Percentiles rank a stretch among this genome's conserved stretches.
Evolutionary conservation across 306 rosid genomes (phyloP).

Genomic region (Erythrophleum fordii): DNA sequence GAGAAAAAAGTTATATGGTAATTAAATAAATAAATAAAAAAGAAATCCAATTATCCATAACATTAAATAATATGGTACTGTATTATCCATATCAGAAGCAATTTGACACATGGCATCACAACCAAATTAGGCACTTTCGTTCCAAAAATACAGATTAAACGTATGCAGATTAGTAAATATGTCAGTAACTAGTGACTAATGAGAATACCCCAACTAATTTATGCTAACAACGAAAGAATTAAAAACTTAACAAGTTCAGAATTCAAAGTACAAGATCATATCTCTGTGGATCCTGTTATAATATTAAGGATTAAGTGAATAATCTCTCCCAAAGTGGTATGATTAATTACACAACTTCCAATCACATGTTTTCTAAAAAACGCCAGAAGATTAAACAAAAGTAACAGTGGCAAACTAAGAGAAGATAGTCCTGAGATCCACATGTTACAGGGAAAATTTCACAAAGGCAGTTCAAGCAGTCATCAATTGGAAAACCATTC

Average conservation of each 20-base stretch:
- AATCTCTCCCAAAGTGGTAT: conserved; percentile 8
- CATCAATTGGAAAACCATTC: conserved; percentile 3
- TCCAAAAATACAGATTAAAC: not conserved
- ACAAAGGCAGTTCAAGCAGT: conserved; percentile 6
- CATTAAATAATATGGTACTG: not conserved
- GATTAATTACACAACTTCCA: not conserved
- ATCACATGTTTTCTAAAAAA: not conserved
- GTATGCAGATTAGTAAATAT: not conserved
- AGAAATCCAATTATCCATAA: not conserved
- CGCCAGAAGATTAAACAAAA: not conserved
- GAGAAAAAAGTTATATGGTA: not conserved
- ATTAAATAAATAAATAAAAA: not conserved
- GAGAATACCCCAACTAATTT: not conserved
- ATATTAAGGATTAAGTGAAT: conserved; percentile 5
- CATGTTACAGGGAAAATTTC: not conserved
- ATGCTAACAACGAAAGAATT: not conserved
- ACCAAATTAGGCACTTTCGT: not conserved
- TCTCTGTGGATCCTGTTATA: not conserved
- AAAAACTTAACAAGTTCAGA: not conserved
- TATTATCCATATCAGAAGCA: not conserved
- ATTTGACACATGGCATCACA: not conserved
- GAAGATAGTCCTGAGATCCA: not conserved
- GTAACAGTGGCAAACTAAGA: not conserved
- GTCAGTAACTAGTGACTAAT: not conserved
- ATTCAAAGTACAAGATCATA: not conserved